phyloP scores from a whole-genome alignment of 129 eudicot genomes.

The Chrysanthemum lavandulifolium region DNA sequence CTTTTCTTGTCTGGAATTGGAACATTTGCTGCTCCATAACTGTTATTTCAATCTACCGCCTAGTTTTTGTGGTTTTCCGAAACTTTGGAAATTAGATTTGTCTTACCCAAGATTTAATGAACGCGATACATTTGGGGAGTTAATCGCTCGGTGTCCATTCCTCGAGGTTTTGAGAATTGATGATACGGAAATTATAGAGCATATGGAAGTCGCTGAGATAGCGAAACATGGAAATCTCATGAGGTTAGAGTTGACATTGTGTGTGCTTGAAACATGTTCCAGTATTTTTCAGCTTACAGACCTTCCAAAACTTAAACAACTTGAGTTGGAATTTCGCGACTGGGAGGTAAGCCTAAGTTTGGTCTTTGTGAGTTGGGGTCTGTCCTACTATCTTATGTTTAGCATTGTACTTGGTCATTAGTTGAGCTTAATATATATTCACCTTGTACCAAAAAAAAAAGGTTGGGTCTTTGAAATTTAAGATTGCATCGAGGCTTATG shows the following conservation, averaged over 20 bases:
- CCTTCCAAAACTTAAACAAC: constrained; percentile 17
- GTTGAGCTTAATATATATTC: too few species aligned
- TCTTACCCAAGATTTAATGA: not conserved
- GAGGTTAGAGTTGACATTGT: constrained; percentile 5
- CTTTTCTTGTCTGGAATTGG: constrained; percentile 23
- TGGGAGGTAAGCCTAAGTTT: not conserved
- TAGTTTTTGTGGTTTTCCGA: constrained; percentile 24
- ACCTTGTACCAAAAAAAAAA: too few species aligned
- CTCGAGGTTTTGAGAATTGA: constrained; percentile 11
- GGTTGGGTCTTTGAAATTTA: not conserved
- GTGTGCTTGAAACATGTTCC: not conserved
- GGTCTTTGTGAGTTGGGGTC: too few species aligned
- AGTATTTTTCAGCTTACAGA: constrained; percentile 10
- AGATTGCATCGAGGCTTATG: not conserved
- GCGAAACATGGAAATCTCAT: constrained; percentile 17
- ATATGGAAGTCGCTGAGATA: not conserved
- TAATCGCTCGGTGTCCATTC: constrained; percentile 3
- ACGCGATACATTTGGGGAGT: not conserved
- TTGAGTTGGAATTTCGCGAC: not conserved
- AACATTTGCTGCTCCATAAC: constrained; percentile 4
- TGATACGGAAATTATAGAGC: not conserved
- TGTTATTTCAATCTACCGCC: not conserved
- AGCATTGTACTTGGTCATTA: too few species aligned
- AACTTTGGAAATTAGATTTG: constrained; percentile 16
- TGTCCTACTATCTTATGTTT: too few species aligned